Percentiles rank a stretch among this genome's conserved stretches.
These are phyloP conservation scores for Trichoderma sp. DNA, from an alignment of 2,329 filamentous ascomycete species.

Conservation along the genomic window DNA sequence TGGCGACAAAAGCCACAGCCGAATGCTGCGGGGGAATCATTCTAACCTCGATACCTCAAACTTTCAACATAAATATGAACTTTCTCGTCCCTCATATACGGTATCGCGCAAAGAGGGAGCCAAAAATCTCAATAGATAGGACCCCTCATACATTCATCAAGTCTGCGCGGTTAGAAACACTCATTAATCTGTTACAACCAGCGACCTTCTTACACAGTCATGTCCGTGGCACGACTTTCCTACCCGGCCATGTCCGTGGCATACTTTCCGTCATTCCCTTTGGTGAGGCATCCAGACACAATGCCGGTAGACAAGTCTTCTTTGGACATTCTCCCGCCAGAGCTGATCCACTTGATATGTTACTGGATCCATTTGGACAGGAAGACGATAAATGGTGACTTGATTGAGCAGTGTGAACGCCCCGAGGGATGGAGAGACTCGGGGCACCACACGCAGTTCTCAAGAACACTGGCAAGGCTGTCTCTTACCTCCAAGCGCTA, in stretches of 20 bases:
- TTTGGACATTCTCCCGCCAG: background rate
- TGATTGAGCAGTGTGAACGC: background rate
- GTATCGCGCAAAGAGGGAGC: background rate
- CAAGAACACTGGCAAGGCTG: slow-evolving; percentile 6
- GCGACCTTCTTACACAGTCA: background rate
- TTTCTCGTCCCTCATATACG: background rate
- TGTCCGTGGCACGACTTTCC: background rate
- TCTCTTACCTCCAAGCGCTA: slow-evolving; percentile 7
- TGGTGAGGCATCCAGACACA: background rate
- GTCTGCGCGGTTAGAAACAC: background rate
- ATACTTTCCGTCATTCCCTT: background rate
- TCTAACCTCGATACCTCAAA: background rate
- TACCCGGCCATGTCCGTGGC: background rate
- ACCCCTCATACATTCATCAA: background rate
- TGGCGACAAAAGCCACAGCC: background rate
- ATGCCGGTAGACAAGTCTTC: background rate
- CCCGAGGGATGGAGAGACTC: background rate
- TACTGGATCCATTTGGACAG: background rate
- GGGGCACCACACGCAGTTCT: slow-evolving; percentile 23
- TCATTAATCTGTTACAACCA: background rate
- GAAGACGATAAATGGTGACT: background rate
- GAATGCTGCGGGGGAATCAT: background rate
- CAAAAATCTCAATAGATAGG: background rate
- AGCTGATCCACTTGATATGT: slow-evolving; percentile 1
- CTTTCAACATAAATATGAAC: background rate